Conservation (phyloP, 176 grass and related monocot genomes). For the Aegilops speltoides region DNA sequence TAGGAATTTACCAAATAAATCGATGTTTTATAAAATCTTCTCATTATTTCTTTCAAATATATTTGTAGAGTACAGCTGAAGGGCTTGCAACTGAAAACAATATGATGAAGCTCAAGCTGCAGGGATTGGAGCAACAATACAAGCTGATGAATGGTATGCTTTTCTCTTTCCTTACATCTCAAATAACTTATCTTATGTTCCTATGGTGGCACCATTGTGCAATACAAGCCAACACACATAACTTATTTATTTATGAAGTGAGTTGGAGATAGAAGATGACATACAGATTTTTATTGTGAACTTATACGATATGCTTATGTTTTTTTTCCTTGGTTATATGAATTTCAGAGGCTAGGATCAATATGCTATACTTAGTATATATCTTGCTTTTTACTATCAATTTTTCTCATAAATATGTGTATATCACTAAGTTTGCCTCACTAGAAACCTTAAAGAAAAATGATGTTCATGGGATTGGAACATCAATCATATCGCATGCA, state of each 20-base stretch:
- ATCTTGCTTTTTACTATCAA: neutral
- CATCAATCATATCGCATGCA: neutral
- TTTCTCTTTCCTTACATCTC: too few species aligned
- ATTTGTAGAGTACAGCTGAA: neutral
- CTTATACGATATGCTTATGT: too few species aligned
- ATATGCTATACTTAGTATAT: neutral
- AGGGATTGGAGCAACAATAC: neutral
- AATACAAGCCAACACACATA: neutral
- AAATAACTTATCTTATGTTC: neutral
- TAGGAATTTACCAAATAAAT: too few species aligned
- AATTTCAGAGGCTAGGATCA: neutral
- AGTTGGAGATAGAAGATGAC: neutral
- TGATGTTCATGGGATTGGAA: neutral
- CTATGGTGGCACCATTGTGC: neutral
- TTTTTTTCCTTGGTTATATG: neutral
- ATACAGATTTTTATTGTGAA: too few species aligned
- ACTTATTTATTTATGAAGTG: neutral
- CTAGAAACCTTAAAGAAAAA: neutral
- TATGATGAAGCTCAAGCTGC: neutral
- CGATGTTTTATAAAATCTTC: neutral
- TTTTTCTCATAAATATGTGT: neutral
- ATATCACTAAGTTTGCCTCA: neutral
- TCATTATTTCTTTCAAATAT: neutral
- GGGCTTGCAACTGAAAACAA: neutral
- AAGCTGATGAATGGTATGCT: too few species aligned